Conservation (phyloP, 331 rosid genomes). For the Acacia pycnantha region DNA sequence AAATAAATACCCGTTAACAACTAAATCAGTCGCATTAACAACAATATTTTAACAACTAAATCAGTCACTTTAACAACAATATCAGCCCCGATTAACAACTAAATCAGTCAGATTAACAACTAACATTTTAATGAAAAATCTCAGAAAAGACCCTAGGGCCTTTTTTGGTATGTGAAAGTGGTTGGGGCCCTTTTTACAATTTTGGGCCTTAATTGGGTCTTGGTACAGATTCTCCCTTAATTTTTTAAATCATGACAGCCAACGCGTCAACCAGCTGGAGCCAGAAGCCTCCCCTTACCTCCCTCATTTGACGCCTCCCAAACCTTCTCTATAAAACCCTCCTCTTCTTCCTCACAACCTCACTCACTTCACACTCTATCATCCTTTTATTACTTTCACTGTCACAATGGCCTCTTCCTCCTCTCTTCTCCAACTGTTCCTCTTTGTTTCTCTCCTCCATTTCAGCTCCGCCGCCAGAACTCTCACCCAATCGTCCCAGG, state of each 20-base stretch:
- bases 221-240: no score
- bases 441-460: constrained; percentile 25
- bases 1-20: no score
- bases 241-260: background rate
- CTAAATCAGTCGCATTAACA: no score
- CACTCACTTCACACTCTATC: background rate
- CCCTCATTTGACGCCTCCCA: background rate
- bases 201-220: no score
- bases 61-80: no score
- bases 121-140: no score
- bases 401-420: constrained; percentile 23
- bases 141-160: no score
- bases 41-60: no score
- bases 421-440: background rate
- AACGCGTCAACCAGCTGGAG: constrained; percentile 34
- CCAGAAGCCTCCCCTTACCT: background rate
- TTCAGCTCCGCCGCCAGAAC: constrained; percentile 31
- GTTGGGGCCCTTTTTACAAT: no score
- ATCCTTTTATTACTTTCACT: background rate
- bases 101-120: no score
- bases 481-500: constrained; percentile 33
- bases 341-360: background rate
- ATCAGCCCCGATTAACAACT: no score
- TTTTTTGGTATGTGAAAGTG: no score
- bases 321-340: background rate